These are phyloP conservation scores for Wickerhamiella hasegawae DNA, from an alignment of 805 yeast species.

Conservation along the genomic window DNA sequence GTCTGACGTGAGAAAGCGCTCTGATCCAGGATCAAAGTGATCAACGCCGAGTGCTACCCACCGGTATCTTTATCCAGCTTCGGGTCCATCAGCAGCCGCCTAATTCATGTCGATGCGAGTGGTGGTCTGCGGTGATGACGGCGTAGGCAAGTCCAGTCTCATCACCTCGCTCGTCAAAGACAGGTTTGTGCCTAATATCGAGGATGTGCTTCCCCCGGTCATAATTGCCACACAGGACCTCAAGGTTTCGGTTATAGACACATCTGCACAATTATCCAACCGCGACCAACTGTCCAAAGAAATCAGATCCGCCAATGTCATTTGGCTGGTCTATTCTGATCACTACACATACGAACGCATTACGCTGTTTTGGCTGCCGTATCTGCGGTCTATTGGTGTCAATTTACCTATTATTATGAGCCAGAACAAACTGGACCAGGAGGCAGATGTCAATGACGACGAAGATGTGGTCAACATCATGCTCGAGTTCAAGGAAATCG, in stretches of 20 bases:
- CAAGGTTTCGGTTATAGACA: slow-evolving; percentile 64
- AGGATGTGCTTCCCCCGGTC: slow-evolving; percentile 67
- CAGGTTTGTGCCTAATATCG: slow-evolving; percentile 58
- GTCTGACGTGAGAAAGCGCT: too few species aligned
- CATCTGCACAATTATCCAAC: slow-evolving; percentile 45
- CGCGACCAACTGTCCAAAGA: slow-evolving; percentile 45
- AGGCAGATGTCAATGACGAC: slow-evolving; percentile 17
- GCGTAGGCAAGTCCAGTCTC: slow-evolving; percentile 34
- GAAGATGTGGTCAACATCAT: slow-evolving; percentile 78
- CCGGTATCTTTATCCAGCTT: too few species aligned
- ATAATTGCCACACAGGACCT: slow-evolving; percentile 61
- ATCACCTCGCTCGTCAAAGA: slow-evolving; percentile 73
- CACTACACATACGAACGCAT: slow-evolving; percentile 89
- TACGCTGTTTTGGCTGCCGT: slow-evolving; percentile 86
- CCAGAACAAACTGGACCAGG: slow-evolving; percentile 58
- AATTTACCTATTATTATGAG: slow-evolving; percentile 85
- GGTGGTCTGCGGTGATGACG: slow-evolving; percentile 89
- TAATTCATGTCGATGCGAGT: slow-evolving; percentile 40
- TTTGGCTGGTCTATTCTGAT: slow-evolving; percentile 88
- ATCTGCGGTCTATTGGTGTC: slow-evolving; percentile 83
- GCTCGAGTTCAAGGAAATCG: slow-evolving; percentile 86
- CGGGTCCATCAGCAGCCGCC: too few species aligned
- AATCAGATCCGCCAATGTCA: slow-evolving; percentile 72
- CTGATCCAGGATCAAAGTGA: too few species aligned
- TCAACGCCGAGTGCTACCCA: too few species aligned